These are phyloP conservation scores for Sonneratia alba DNA, from an alignment of 345 rosid genomes.

Conservation along the genomic window DNA sequence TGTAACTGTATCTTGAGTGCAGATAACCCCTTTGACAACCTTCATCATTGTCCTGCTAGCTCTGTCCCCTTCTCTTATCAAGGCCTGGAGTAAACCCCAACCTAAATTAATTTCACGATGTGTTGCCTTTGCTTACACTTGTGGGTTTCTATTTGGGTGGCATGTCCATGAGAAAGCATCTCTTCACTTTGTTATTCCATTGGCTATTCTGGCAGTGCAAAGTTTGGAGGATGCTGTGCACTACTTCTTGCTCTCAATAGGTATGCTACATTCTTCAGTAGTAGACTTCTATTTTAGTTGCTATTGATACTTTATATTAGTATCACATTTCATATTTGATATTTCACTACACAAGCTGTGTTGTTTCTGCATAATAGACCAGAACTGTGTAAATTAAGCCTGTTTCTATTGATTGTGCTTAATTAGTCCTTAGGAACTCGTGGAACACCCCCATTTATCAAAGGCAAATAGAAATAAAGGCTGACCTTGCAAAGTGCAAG, in stretches of 20 bases:
- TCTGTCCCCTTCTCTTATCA: constrained; percentile 62
- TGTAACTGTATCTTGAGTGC: constrained; percentile 12
- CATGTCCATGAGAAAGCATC: constrained; percentile 98
- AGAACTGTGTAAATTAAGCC: neutral
- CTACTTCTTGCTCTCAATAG: constrained; percentile 68
- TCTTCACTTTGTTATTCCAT: constrained; percentile 77
- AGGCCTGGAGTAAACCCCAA: constrained; percentile 63
- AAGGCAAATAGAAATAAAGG: neutral
- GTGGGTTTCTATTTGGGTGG: constrained; percentile 94
- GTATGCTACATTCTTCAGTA: constrained; percentile 22
- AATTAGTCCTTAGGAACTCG: neutral
- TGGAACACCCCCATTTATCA: neutral
- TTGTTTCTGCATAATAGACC: neutral
- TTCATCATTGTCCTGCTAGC: constrained; percentile 66
- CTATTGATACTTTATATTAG: neutral
- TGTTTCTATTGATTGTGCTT: too few species aligned
- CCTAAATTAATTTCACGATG: constrained; percentile 49
- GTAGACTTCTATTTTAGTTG: neutral
- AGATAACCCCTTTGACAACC: constrained; percentile 66
- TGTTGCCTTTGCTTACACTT: constrained; percentile 74
- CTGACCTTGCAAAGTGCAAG: neutral
- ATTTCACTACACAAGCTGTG: neutral
- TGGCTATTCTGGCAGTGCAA: constrained; percentile 61
- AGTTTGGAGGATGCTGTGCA: constrained; percentile 82
- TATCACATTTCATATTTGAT: neutral